Conservation (phyloP, 1,139 yeast genomes). For the Dujonia santamariae region DNA sequence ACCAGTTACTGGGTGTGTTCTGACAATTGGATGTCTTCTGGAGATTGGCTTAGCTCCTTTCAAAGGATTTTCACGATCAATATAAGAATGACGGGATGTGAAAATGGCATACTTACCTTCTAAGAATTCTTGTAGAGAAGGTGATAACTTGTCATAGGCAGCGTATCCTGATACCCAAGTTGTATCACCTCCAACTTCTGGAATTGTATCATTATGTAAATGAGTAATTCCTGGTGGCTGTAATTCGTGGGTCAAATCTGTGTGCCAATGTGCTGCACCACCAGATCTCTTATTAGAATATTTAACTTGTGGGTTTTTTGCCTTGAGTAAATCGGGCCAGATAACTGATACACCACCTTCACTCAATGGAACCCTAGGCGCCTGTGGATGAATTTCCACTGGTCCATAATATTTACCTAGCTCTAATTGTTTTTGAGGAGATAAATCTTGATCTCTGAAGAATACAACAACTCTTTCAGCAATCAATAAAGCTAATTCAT, state of each 20-base stretch:
- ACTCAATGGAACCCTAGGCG: constrained; percentile 26
- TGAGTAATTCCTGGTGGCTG: constrained; percentile 40
- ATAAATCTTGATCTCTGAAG: constrained; percentile 45
- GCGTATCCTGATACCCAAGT: constrained; percentile 36
- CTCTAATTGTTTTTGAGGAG: constrained; percentile 44
- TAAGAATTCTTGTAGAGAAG: constrained; percentile 32
- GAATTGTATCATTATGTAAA: constrained; percentile 33
- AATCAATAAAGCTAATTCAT: constrained; percentile 46
- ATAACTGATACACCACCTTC: constrained; percentile 44
- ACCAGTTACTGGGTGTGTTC: constrained; percentile 44
- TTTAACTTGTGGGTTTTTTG: constrained; percentile 17
- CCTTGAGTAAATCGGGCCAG: constrained; percentile 45
- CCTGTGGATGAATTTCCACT: constrained; percentile 43
- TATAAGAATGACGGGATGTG: constrained; percentile 31
- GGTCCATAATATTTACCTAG: constrained; percentile 42
- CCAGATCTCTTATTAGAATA: constrained; percentile 26
- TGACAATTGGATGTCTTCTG: constrained; percentile 37
- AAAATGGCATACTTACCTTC: constrained; percentile 36
- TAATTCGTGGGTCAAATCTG: constrained; percentile 34
- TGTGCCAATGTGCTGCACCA: constrained; percentile 37
- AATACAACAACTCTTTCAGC: constrained; percentile 51
- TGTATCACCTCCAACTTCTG: constrained; percentile 36
- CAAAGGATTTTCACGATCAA: constrained; percentile 31
- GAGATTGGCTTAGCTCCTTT: constrained; percentile 32
- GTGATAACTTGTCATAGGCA: constrained; percentile 37